Percentiles rank a stretch among this genome's conserved stretches.
Evolutionary conservation across 495 filamentous ascomycete genomes (phyloP).

Genomic region (Penicillium mononematosum): DNA sequence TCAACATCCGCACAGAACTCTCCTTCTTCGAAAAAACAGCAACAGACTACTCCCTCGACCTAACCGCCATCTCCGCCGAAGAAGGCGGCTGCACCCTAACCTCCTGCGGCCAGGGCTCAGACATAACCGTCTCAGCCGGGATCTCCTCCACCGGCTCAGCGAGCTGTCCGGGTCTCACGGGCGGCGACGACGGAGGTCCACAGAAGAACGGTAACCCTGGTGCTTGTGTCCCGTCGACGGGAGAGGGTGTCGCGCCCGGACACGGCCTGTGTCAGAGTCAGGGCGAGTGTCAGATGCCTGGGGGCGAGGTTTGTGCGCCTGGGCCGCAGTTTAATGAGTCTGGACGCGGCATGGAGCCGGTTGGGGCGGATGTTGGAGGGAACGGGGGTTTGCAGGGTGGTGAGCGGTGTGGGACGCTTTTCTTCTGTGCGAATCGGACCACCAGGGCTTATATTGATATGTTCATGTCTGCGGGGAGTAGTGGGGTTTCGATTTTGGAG

Average conservation of each 20-base stretch:
- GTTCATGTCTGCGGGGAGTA: slow-evolving; percentile 50
- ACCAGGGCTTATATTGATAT: slow-evolving; percentile 55
- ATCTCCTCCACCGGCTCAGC: slow-evolving; percentile 24
- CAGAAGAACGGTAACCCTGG: background rate
- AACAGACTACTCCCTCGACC: slow-evolving; percentile 56
- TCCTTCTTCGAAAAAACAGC: slow-evolving; percentile 66
- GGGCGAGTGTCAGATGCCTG: slow-evolving; percentile 29
- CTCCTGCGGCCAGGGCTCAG: slow-evolving; percentile 5
- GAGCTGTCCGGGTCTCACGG: slow-evolving; percentile 23
- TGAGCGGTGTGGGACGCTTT: slow-evolving; percentile 14
- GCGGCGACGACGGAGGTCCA: slow-evolving; percentile 4
- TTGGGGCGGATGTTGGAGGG: background rate
- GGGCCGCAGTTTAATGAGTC: background rate
- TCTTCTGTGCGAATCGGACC: slow-evolving; percentile 39
- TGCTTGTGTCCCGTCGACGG: background rate
- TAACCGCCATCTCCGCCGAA: slow-evolving; percentile 43
- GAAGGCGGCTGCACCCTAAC: slow-evolving; percentile 17
- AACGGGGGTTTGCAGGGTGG: background rate
- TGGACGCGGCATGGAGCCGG: background rate
- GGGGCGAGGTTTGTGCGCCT: slow-evolving; percentile 17
- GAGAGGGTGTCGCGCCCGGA: background rate
- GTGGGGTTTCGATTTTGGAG: slow-evolving; percentile 53
- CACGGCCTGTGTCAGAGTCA: slow-evolving; percentile 22
- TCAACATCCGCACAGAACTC: slow-evolving; percentile 66
- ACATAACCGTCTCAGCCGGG: slow-evolving; percentile 19